A percentile compares a stretch with the other conserved stretches of the same genome.
Evolutionary conservation across 495 filamentous ascomycete species (phyloP).

Genomic region (Copromyces sp.): DNA sequence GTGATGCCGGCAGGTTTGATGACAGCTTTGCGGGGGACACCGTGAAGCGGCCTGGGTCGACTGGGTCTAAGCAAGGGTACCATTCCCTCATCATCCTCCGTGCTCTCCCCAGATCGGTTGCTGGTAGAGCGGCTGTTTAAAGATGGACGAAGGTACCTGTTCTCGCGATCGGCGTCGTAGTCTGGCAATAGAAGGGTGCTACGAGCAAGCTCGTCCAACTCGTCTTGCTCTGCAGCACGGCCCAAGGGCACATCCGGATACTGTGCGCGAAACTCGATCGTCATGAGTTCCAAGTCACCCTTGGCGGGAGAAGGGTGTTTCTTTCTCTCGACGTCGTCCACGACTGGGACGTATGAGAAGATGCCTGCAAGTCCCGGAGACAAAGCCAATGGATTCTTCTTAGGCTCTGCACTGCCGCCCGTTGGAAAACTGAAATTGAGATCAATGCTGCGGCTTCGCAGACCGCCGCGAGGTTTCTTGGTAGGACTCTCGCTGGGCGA

Average conservation of each 20-base stretch:
- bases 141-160: not conserved
- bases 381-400: not conserved
- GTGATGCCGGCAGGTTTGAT: not conserved
- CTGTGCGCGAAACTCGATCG: not conserved
- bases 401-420: not conserved
- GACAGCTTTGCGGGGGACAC: not conserved
- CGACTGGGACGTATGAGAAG: not conserved
- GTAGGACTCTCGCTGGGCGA: conserved; percentile 1
- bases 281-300: conserved; percentile 3
- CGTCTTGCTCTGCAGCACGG: not conserved
- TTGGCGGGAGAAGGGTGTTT: conserved; percentile 7
- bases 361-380: not conserved
- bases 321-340: conserved; percentile 1
- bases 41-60: not conserved
- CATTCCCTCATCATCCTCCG: not conserved
- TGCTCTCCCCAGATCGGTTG: not conserved
- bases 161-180: not conserved
- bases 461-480: not conserved
- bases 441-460: not conserved
- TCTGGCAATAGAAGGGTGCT: not conserved
- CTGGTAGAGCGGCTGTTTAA: not conserved
- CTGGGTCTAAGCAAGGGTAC: not conserved
- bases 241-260: conserved; percentile 1
- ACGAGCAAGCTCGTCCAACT: conserved; percentile 5
- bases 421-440: not conserved